Evolutionary conservation across 345 rosid genomes (phyloP).

Genomic region (Aegle marmelos): DNA sequence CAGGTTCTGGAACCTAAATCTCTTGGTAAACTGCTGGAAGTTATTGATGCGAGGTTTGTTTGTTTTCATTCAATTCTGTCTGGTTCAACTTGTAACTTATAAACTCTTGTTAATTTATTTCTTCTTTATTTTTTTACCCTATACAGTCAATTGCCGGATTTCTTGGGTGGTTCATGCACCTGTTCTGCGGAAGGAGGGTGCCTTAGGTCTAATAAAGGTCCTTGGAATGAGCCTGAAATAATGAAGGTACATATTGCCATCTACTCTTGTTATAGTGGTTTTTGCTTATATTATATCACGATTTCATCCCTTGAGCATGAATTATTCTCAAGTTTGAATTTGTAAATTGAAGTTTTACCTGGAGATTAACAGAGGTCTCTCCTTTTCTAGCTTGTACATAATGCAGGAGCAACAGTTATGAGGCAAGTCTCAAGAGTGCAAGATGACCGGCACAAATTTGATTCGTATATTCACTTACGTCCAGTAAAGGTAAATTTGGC

Average conservation of each 20-base stretch:
- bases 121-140: not conserved
- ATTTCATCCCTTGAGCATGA: slow-evolving; percentile 8
- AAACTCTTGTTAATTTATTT: not conserved
- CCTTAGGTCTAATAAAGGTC: slow-evolving; percentile 89
- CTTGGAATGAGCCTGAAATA: slow-evolving; percentile 88
- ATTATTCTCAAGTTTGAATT: slow-evolving; percentile 16
- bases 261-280: slow-evolving; percentile 1
- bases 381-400: slow-evolving; percentile 57
- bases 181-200: slow-evolving; percentile 86
- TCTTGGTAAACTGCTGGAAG: slow-evolving; percentile 66
- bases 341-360: slow-evolving; percentile 9
- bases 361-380: slow-evolving; percentile 19
- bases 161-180: slow-evolving; percentile 90
- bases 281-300: not conserved
- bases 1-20: slow-evolving; percentile 91
- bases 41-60: slow-evolving; percentile 71
- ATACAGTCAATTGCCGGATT: slow-evolving; percentile 91
- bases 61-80: slow-evolving; percentile 16
- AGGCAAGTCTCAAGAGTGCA: slow-evolving; percentile 59
- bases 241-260: slow-evolving; percentile 60
- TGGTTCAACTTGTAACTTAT: not conserved
- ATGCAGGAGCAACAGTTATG: slow-evolving; percentile 53
- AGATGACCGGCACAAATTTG: slow-evolving; percentile 38
- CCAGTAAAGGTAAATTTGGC: slow-evolving; percentile 48
- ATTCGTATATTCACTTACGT: slow-evolving; percentile 45